Base-by-base conservation (phyloP, 495 filamentous ascomycete genomes). In the Penicillium malachiteum region DNA sequence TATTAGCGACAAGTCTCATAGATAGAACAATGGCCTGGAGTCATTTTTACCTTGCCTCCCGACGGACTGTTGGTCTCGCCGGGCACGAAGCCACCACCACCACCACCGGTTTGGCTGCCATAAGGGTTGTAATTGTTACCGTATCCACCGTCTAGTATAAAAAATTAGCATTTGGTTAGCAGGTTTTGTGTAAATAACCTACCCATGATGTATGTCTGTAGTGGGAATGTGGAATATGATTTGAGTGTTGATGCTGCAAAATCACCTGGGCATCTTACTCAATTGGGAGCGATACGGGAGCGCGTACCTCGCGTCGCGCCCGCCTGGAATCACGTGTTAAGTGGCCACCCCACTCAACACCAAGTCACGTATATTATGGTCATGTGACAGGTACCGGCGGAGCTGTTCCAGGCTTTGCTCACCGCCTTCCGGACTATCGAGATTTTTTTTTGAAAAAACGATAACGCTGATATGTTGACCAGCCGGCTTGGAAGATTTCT, bases 11-110 rank as follows among this genome's bases (percentile, higher is more conserved):
- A 26, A 21, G 38, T 43, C 8, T 18, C n/a, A 3, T 8, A 32
- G 18, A 5, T 17, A 47, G 33, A 31, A 30, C 41, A 42, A 21
- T 9, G 12, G 11, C 44, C 0, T 21, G 12, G 16, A 3, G 10
- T 16, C 30, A 40, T 16, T 35, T 7, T 26, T 48, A 78, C 76
- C 64, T 70, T 75, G 64, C 72, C 72, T 46, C 72, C 74, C 1
- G 75, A 70, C 48, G 77, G 78, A 49, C 73, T 78, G 62, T 70
- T 81, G 46, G 63, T 77, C 53, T 79, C 76, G 26, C 76, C 76
- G 9, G 72, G 64, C 72, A 89, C 79, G 64, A 89, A 90, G 26
- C 88, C 86, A 47, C 88, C 85, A 35, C 77, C 80, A n/a, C n/a
- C 86, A 34, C 85, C 85, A 35, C 77, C 80, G 50, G 38, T 21